Evolutionary conservation across 2,329 filamentous ascomycete genomes (phyloP).

Genomic region (Colletotrichum musicola): DNA sequence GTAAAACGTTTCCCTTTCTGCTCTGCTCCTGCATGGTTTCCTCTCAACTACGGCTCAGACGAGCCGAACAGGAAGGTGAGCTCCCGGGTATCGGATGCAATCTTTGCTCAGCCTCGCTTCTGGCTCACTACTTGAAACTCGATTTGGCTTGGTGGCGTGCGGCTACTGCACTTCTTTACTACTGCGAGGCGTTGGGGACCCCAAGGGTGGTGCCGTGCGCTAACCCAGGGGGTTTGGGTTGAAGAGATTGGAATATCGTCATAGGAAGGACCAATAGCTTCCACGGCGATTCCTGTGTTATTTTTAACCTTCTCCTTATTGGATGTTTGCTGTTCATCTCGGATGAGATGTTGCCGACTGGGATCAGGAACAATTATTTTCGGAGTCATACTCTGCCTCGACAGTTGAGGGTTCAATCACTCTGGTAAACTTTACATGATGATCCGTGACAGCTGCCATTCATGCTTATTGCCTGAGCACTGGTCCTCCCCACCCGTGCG

Average conservation of each 20-base stretch:
- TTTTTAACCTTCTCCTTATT: no score
- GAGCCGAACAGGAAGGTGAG: constrained; percentile 2
- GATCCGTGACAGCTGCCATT: neutral
- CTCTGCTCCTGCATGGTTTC: neutral
- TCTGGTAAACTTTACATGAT: neutral
- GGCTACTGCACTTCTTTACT: neutral
- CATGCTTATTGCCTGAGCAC: neutral
- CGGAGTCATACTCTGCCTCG: no score
- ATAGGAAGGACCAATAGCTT: no score
- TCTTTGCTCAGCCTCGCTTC: constrained; percentile 5
- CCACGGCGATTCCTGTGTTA: no score
- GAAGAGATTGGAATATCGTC: no score
- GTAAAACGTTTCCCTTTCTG: neutral
- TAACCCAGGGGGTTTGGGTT: neutral
- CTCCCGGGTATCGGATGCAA: constrained; percentile 9
- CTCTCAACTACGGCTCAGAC: neutral
- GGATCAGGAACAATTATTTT: no score
- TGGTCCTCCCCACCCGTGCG: neutral
- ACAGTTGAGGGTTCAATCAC: neutral
- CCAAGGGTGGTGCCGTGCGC: neutral
- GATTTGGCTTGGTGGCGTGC: constrained; percentile 9
- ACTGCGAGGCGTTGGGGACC: neutral
- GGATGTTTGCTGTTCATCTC: no score
- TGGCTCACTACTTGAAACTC: constrained; percentile 1
- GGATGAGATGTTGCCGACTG: no score